Evolutionary conservation across 306 rosid species (phyloP), one percentile per base, ranked within the genome.

Genomic region (Pachyrhizus erosus): DNA sequence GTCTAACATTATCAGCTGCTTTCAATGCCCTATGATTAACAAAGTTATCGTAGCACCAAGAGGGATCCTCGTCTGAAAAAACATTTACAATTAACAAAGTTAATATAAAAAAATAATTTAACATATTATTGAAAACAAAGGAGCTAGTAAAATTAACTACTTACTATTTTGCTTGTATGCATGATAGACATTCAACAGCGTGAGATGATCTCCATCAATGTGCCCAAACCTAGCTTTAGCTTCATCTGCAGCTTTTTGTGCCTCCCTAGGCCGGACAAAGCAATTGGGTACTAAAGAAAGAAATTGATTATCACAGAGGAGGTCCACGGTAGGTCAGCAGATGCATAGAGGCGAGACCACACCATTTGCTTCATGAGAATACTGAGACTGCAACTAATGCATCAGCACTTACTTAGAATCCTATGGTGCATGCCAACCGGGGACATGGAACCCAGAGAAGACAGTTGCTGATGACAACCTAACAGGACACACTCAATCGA

Each of bases 181-280:
- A 81, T 91, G 98, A 71, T 94, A 94, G 55, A 92, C 97, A 12
- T 94, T 94, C 94, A 94, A 83, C 55, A 94, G 93, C 7, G 98
- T 94, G 70, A 94, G 96, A 70, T 94, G 98, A 84, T 94, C 97
- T 74, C 98, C 98, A 64, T 94, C 98, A 45, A 92, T 90, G 91
- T 94, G 98, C 76, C 97, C 97, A 40, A 94, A 94, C 91, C 90
- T 89, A 84, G 98, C 94, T 85, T 94, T 94, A 0, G 98, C 98
- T 85, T 94, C 97, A 52, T 94, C 98, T 1, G 98, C 97, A 85
- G 98, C 98, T 90, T 94, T 94, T 72, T 94, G 97, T 82, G 97
- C 98, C 94, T 94, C 98, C 97, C 98, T 94, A 92, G 98, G 98
- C 98, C 98, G 97, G 92, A 94, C 96, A 94, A 94, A 94, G 94